Conservation (phyloP, 2,329 filamentous ascomycete genomes). For the Penicillium sp. region DNA sequence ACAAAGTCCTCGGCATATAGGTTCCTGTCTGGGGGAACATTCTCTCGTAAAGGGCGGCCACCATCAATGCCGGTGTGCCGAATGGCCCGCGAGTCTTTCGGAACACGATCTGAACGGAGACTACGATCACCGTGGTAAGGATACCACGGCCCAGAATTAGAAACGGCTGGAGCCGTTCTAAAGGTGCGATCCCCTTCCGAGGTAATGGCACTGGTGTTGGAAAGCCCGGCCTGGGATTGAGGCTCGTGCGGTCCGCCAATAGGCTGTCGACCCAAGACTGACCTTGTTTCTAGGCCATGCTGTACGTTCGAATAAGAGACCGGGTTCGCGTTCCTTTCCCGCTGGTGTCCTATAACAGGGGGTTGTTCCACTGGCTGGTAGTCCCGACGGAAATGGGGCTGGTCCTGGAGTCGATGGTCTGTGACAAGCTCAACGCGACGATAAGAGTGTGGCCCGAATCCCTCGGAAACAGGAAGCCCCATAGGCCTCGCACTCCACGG, state of each 20-base stretch:
- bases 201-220: conserved; percentile 19
- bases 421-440: conserved; percentile 17
- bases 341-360: conserved; percentile 19
- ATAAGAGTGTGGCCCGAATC: conserved; percentile 17
- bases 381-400: conserved; percentile 24
- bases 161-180: conserved; percentile 18
- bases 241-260: conserved; percentile 18
- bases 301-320: conserved; percentile 16
- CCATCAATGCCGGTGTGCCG: conserved; percentile 20
- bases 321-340: conserved; percentile 10
- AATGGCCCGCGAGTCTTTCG: conserved; percentile 12
- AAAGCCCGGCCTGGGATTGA: conserved; percentile 16
- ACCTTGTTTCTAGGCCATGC: conserved; percentile 17
- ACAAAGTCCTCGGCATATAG: conserved; percentile 42
- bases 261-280: conserved; percentile 19
- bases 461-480: conserved; percentile 17
- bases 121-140: conserved; percentile 21
- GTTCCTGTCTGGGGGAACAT: conserved; percentile 23
- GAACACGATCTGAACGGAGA: conserved; percentile 12
- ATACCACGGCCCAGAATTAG: conserved; percentile 17
- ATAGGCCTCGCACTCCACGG: conserved; percentile 14
- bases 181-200: conserved; percentile 21
- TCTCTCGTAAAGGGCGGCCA: conserved; percentile 19
- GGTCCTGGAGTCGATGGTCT: conserved; percentile 21
- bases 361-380: conserved; percentile 23